These are phyloP conservation scores for Neckera pumila DNA, from an alignment of 225 moss, liverwort and hornwort genomes.

Conservation along the genomic window DNA sequence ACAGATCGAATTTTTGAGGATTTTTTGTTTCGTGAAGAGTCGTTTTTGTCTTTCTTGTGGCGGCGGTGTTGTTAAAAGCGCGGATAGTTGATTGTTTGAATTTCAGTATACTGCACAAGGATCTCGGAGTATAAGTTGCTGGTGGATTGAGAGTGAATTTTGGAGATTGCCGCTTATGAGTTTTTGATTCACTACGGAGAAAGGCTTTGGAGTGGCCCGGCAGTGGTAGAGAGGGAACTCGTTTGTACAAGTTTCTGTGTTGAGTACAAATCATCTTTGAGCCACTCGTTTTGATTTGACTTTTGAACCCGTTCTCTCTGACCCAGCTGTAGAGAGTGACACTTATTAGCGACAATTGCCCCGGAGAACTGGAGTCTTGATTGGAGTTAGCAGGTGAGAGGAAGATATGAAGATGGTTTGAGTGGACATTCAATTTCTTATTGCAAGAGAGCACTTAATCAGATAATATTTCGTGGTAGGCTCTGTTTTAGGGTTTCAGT, in stretches of 20 bases:
- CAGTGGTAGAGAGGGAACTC: neutral
- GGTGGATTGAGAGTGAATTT: neutral
- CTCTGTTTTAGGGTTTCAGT: constrained; percentile 30
- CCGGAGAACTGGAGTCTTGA: neutral
- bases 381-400: neutral
- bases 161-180: neutral
- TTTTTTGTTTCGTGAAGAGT: neutral
- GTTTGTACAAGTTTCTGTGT: neutral
- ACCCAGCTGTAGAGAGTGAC: neutral
- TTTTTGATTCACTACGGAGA: neutral
- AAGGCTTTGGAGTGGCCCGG: neutral
- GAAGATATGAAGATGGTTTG: neutral
- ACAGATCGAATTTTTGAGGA: neutral
- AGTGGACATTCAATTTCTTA: neutral
- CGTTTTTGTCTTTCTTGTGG: neutral
- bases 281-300: neutral
- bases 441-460: neutral
- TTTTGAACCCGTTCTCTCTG: neutral
- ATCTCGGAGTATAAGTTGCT: neutral
- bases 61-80: neutral
- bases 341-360: neutral
- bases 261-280: neutral
- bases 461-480: neutral
- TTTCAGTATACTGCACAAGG: neutral
- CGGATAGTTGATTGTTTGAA: neutral